Evolutionary conservation across 2,329 filamentous ascomycete genomes (phyloP).

Genomic region (Hypoxylon sp.): DNA sequence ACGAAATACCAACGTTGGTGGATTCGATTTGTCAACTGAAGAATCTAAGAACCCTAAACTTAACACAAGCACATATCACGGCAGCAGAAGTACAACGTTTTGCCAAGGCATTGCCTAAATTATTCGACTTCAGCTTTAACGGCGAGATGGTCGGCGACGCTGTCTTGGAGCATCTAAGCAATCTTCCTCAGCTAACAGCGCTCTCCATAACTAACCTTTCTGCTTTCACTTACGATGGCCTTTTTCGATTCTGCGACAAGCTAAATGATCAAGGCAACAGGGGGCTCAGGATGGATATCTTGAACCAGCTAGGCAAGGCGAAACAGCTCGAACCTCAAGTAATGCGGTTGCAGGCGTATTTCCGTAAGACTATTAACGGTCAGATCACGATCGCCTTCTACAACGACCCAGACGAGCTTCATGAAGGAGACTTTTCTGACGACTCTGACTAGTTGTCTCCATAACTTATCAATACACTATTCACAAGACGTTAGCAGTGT

Average conservation of each 20-base stretch:
- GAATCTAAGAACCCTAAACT: conserved; percentile 67
- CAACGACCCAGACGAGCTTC: conserved; percentile 56
- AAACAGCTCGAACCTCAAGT: conserved; percentile 52
- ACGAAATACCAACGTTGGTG: conserved; percentile 48
- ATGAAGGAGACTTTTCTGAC: conserved; percentile 57
- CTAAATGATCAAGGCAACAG: conserved; percentile 53
- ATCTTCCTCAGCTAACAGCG: conserved; percentile 63
- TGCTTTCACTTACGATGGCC: conserved; percentile 66
- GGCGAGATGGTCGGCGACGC: conserved; percentile 67
- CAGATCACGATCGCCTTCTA: conserved; percentile 55
- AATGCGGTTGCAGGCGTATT: conserved; percentile 46
- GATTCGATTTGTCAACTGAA: conserved; percentile 65
- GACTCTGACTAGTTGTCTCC: conserved; percentile 36
- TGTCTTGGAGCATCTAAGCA: conserved; percentile 57
- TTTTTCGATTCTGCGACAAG: conserved; percentile 60
- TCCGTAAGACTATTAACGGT: conserved; percentile 52
- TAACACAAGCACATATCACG: conserved; percentile 66
- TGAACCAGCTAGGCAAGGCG: conserved; percentile 53
- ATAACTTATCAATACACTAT: background rate
- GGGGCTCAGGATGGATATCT: conserved; percentile 55
- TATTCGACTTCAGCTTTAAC: conserved; percentile 71
- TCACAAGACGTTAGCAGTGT: background rate
- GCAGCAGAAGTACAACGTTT: conserved; percentile 66
- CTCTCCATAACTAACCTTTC: conserved; percentile 70
- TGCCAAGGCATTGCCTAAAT: conserved; percentile 59